Base-by-base conservation (phyloP, 2,329 filamentous ascomycete genomes). In the Calonectria montana region DNA sequence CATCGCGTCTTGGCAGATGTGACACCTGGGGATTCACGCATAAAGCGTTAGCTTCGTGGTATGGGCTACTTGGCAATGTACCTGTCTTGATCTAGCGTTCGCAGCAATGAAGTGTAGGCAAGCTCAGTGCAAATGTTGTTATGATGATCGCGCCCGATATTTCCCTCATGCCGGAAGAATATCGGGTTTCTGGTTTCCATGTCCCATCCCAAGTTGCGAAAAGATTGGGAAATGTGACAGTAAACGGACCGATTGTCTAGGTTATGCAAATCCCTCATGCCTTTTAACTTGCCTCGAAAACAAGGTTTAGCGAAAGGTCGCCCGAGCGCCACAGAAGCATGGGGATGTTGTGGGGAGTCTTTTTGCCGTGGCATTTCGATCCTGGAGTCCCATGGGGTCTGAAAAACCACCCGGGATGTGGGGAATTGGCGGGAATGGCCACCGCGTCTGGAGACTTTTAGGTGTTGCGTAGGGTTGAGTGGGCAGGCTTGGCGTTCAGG, bases 301-400 rank as follows among this genome's bases (percentile, higher is more conserved):
- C 53, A 57, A 57, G 53, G 53, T 57, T 57, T 57, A 3, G 35
- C 12, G 31, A 21, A 57, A 57, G 15, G 37, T 57, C 31, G 31
- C 53, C 53, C 53, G 53, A 57, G 53, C 53, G 53, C 53, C 53
- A 39, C 27, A 37, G 21, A 39, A 57, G 27, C 53, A 57, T 13
- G 53, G 53, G 53, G 53, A 57, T 23, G 37, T 39, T 57, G 53
- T 57, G 53, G 53, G 53, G 53, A 57, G 53, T 21, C 31, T 57
- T 57, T 57, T 57, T 57, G 53, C 53, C 53, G 53, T 57, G 53
- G 53, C 53, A 57, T 37, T 57, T 57, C 53, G 53, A 57, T 37
- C 53, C 53, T 57, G 53, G 53, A 57, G 53, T 31, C 53, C 53
- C 53, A 57, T 57, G 53, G 53, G 53, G 53, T 57, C 53, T 57